phyloP scores from a whole-genome alignment of 805 yeast genomes.

The Saturnispora diversa region DNA sequence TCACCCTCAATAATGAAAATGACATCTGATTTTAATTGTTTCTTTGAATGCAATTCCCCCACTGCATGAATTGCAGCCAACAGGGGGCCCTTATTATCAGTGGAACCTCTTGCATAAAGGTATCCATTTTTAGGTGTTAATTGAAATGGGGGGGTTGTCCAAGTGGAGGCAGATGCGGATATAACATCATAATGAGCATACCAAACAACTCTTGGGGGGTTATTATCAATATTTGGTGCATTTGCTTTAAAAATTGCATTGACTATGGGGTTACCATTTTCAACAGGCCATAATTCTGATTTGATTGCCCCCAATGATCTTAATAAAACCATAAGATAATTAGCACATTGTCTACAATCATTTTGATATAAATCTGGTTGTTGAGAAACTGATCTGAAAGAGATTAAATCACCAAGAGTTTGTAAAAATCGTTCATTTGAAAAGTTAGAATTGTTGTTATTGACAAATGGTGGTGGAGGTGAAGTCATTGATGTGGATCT shows the following conservation, averaged over 20 bases:
- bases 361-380: conserved; percentile 59
- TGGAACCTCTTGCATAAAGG: conserved; percentile 83
- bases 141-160: conserved; percentile 76
- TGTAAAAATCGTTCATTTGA: conserved; percentile 49
- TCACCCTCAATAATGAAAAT: conserved; percentile 88
- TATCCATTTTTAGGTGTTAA: conserved; percentile 77
- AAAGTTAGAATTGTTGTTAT: conserved; percentile 10
- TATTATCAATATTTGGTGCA: conserved; percentile 9
- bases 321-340: conserved; percentile 54
- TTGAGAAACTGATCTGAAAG: conserved; percentile 73
- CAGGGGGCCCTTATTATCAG: conserved; percentile 92
- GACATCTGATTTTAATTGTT: conserved; percentile 58
- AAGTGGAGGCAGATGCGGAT: conserved; percentile 54
- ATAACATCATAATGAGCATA: conserved; percentile 97
- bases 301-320: conserved; percentile 61
- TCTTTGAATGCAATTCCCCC: conserved; percentile 52
- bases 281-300: conserved; percentile 62
- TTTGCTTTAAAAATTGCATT: conserved; percentile 61
- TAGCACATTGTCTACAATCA: conserved; percentile 83
- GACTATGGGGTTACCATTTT: conserved; percentile 78
- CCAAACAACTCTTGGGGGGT: conserved; percentile 54
- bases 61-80: conserved; percentile 83
- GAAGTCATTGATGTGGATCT: not conserved
- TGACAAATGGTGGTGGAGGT: not conserved
- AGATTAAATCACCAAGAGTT: conserved; percentile 52